Evolutionary conservation across 2,329 filamentous ascomycete species (phyloP).

Genomic region (Fusarium pseudocircinatum): DNA sequence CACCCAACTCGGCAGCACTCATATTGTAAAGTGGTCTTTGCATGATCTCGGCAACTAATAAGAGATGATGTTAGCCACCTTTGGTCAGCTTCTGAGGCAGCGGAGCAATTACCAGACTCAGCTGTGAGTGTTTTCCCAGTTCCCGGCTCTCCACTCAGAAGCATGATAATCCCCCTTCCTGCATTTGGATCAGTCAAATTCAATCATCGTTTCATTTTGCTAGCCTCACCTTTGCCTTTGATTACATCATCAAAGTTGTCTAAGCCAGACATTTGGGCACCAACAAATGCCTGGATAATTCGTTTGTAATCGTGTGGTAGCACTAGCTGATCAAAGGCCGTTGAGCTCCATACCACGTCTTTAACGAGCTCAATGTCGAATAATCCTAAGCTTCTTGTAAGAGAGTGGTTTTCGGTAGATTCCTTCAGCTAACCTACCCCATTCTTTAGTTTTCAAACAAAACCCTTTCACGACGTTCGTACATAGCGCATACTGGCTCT

Average conservation of each 20-base stretch:
- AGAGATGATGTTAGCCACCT: not conserved
- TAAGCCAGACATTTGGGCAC: conserved; percentile 1
- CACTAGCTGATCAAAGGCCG: conserved; percentile 11
- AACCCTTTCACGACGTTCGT: not conserved
- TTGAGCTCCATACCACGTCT: not conserved
- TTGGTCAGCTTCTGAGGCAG: rapidly evolving
- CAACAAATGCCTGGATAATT: conserved; percentile 9
- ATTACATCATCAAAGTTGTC: conserved; percentile 14
- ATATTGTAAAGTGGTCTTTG: conserved; percentile 7
- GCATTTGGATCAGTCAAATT: not conserved
- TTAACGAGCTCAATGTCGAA: not conserved
- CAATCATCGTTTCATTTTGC: rapidly evolving
- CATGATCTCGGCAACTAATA: conserved; percentile 17
- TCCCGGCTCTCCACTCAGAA: conserved; percentile 12
- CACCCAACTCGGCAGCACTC: conserved; percentile 10
- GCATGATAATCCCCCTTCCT: conserved; percentile 15
- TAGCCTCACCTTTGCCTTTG: not conserved
- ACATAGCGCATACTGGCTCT: not conserved
- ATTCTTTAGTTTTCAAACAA: conserved; percentile 13
- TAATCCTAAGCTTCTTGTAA: not conserved
- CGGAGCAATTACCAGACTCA: not conserved
- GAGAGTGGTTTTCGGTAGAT: rapidly evolving
- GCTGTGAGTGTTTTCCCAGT: conserved; percentile 18
- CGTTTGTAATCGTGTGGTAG: conserved; percentile 12
- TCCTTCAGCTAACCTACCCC: not conserved